A percentile compares a stretch with the other conserved stretches of the same genome.
phyloP scores from a whole-genome alignment of 305 asterid genomes.

The Plantago coronopus region DNA sequence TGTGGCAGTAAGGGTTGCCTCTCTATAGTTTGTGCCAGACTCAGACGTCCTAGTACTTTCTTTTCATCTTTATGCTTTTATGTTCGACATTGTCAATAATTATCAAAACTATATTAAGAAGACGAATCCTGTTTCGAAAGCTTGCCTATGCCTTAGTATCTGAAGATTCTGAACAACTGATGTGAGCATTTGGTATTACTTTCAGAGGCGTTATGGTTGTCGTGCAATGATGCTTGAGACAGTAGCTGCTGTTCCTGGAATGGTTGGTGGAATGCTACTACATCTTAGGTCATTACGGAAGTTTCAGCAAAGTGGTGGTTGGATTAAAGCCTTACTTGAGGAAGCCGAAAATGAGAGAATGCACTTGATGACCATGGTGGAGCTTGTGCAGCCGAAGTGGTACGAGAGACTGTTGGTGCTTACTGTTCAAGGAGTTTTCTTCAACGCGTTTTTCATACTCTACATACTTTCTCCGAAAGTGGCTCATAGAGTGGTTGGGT shows the following conservation, averaged over 20 bases:
- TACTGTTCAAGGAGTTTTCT: conserved; percentile 84
- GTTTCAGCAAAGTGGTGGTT: conserved; percentile 92
- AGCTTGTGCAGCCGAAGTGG: conserved; percentile 92
- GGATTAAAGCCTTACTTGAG: conserved; percentile 95
- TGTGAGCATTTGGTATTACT: neutral
- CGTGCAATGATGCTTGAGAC: conserved; percentile 99
- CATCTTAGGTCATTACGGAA: conserved; percentile 86
- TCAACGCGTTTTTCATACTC: conserved; percentile 73
- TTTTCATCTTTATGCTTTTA: neutral
- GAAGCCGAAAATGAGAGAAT: conserved; percentile 99
- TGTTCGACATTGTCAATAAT: neutral
- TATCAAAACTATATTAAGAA: too few species aligned
- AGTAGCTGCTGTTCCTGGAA: conserved; percentile 97
- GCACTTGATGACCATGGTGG: conserved; percentile 99
- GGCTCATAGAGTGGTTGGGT: conserved; percentile 93
- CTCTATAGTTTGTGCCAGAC: too few species aligned
- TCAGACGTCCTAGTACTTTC: too few species aligned
- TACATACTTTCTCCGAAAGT: conserved; percentile 74
- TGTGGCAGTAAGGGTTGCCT: too few species aligned
- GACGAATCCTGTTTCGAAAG: too few species aligned
- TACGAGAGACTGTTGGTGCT: conserved; percentile 83
- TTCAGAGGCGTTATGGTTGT: conserved; percentile 88
- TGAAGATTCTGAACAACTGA: too few species aligned
- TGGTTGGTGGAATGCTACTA: conserved; percentile 92
- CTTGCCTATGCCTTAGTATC: too few species aligned